A percentile compares a stretch with the other conserved stretches of the same genome.
phyloP scores from a whole-genome alignment of 805 yeast genomes.

The Pachysolen tannophilus region DNA sequence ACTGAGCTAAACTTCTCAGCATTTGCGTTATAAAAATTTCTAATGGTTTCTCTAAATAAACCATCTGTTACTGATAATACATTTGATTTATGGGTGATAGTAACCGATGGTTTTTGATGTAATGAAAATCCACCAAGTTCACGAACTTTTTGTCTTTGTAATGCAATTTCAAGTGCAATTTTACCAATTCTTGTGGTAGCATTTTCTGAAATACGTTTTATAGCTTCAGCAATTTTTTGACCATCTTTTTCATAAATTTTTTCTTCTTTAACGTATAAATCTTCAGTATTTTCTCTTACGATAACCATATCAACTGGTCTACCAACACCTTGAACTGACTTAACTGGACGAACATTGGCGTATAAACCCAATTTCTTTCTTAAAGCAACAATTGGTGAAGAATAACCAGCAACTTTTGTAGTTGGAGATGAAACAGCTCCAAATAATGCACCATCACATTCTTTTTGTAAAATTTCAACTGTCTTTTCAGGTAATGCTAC shows the following conservation, averaged over 20 bases:
- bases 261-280: conserved; percentile 93
- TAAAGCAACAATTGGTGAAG: conserved; percentile 97
- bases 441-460: conserved; percentile 95
- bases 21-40: conserved; percentile 50
- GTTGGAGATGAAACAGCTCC: conserved; percentile 98
- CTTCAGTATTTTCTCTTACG: conserved; percentile 98
- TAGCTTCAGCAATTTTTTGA: conserved; percentile 91
- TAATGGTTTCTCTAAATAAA: conserved; percentile 84
- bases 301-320: conserved; percentile 95
- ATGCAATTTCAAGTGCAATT: conserved; percentile 88
- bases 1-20: conserved; percentile 50
- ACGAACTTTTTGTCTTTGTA: conserved; percentile 80
- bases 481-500: conserved; percentile 93
- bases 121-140: conserved; percentile 49
- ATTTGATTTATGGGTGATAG: conserved; percentile 95
- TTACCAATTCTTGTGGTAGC: conserved; percentile 84
- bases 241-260: conserved; percentile 71
- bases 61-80: conserved; percentile 92
- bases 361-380: conserved; percentile 91
- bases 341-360: conserved; percentile 97
- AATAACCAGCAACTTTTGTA: conserved; percentile 89
- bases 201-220: conserved; percentile 86
- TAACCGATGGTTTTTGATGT: conserved; percentile 54
- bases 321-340: conserved; percentile 78
- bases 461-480: conserved; percentile 61